Conservation (phyloP, 2,329 filamentous ascomycete genomes). For the Onygena corvina region DNA sequence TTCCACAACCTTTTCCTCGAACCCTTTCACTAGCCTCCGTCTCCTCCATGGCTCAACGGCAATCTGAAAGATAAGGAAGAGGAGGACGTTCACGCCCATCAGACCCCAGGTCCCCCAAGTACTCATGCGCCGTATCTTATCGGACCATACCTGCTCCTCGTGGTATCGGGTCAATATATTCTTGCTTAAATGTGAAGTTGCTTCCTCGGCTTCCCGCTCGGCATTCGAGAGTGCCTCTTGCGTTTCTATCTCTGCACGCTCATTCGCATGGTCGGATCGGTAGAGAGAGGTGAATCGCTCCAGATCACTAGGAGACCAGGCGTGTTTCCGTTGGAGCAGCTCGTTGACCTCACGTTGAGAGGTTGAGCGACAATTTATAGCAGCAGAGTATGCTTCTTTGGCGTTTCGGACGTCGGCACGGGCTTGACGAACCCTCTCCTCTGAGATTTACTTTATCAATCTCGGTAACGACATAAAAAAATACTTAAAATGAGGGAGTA, state of each 20-base stretch:
- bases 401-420: slow-evolving; percentile 57
- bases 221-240: slow-evolving; percentile 60
- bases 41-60: slow-evolving; percentile 89
- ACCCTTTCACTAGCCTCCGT: slow-evolving; percentile 64
- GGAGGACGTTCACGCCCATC: slow-evolving; percentile 89
- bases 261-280: slow-evolving; percentile 82
- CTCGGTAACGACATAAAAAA: not conserved
- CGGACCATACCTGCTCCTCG: slow-evolving; percentile 98
- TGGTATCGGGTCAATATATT: slow-evolving; percentile 86
- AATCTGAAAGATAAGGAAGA: slow-evolving; percentile 77
- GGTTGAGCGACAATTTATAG: slow-evolving; percentile 67
- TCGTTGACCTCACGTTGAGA: slow-evolving; percentile 95
- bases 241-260: slow-evolving; percentile 64
- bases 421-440: slow-evolving; percentile 41
- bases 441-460: slow-evolving; percentile 23
- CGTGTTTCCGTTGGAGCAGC: slow-evolving; percentile 83
- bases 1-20: slow-evolving; percentile 63
- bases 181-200: slow-evolving; percentile 61
- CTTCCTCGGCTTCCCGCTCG: slow-evolving; percentile 68
- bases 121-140: slow-evolving; percentile 88
- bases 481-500: no score
- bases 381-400: slow-evolving; percentile 67
- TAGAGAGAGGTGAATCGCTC: slow-evolving; percentile 92
- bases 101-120: slow-evolving; percentile 98
- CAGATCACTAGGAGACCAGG: slow-evolving; percentile 74